Evolutionary conservation across 1,284 basidiomycete species (phyloP).

Genomic region (Coniferiporia weirii): DNA sequence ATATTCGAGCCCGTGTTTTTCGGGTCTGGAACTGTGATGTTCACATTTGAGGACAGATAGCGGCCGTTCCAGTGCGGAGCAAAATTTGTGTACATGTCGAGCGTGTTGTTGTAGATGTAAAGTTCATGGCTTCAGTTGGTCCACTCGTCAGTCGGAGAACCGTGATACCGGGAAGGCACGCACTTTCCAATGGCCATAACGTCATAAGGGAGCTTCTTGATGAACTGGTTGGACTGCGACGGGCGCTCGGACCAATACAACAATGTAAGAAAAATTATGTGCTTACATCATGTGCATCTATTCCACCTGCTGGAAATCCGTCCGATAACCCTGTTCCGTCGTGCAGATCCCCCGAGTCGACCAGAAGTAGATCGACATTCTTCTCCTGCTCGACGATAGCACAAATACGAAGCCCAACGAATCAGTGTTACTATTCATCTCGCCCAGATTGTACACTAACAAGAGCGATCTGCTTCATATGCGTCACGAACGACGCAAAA

Average conservation of each 20-base stretch:
- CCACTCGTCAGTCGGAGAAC: neutral
- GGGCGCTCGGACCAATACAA: neutral
- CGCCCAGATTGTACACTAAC: neutral
- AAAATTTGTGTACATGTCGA: constrained; percentile 76
- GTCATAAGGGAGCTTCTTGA: constrained; percentile 76
- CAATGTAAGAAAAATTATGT: neutral
- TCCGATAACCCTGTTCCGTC: constrained; percentile 78
- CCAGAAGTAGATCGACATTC: constrained; percentile 63
- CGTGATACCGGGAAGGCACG: constrained; percentile 22
- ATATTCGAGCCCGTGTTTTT: constrained; percentile 32
- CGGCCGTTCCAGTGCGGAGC: constrained; percentile 67
- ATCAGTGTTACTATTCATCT: no score
- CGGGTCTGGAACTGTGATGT: constrained; percentile 66
- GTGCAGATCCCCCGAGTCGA: constrained; percentile 76
- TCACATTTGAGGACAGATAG: constrained; percentile 80
- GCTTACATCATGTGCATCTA: constrained; percentile 64
- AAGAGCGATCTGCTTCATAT: constrained; percentile 70
- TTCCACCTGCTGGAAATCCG: constrained; percentile 61
- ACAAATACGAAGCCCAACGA: neutral
- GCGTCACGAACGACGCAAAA: constrained; percentile 74
- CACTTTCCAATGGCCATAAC: constrained; percentile 82
- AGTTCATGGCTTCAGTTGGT: constrained; percentile 65
- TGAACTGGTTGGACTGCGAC: constrained; percentile 59
- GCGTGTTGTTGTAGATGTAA: constrained; percentile 72
- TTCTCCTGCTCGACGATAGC: constrained; percentile 34